A percentile compares a stretch with the other conserved stretches of the same genome.
These are phyloP conservation scores for Didymella lethalis DNA, from an alignment of 2,329 filamentous ascomycete species.

Conservation along the genomic window DNA sequence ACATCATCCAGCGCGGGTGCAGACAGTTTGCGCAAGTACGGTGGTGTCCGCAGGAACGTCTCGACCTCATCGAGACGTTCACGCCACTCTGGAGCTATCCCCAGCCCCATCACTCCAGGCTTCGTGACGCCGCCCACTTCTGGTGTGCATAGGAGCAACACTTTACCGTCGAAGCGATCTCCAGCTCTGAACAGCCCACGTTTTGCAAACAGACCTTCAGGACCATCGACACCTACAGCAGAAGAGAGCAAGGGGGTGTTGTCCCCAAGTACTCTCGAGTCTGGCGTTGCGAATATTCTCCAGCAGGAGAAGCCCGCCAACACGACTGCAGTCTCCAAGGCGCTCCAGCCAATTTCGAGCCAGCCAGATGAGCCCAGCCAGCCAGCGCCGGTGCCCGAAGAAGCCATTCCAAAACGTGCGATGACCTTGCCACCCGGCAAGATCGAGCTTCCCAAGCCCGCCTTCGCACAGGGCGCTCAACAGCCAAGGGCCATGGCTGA, in stretches of 20 bases:
- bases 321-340: conserved; percentile 12
- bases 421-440: conserved; percentile 35
- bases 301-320: conserved; percentile 22
- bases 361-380: background rate
- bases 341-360: conserved; percentile 15
- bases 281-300: conserved; percentile 20
- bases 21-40: conserved; percentile 83
- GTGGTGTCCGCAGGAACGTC: conserved; percentile 82
- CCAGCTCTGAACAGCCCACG: conserved; percentile 64
- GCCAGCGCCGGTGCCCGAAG: conserved; percentile 15
- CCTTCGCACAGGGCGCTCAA: conserved; percentile 25
- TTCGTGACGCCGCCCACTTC: conserved; percentile 53
- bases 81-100: conserved; percentile 73
- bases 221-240: conserved; percentile 60
- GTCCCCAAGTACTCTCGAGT: conserved; percentile 27
- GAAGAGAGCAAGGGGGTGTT: conserved; percentile 39
- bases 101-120: conserved; percentile 64
- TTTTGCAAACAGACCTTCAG: conserved; percentile 57
- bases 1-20: conserved; percentile 74
- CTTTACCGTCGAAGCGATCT: conserved; percentile 88
- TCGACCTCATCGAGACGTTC: conserved; percentile 93
- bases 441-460: conserved; percentile 37
- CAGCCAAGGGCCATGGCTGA: conserved; percentile 37
- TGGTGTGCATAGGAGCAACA: conserved; percentile 83
- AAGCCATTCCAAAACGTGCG: conserved; percentile 25